phyloP scores from a whole-genome alignment of 495 filamentous ascomycete species.

The Podospora pseudoanserina region DNA sequence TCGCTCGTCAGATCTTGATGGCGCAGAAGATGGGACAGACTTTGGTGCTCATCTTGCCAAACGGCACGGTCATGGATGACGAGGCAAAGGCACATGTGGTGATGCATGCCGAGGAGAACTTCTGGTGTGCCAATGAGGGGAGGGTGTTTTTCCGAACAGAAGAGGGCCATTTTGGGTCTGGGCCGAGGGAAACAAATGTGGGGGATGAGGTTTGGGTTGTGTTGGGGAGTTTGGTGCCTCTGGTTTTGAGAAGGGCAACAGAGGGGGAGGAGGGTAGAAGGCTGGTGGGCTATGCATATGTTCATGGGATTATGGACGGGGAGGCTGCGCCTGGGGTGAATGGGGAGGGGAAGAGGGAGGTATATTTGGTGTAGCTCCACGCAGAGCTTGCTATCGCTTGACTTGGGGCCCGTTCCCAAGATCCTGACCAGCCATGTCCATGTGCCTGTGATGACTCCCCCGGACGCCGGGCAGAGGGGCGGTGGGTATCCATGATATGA shows the following conservation, averaged over 20 bases:
- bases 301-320: slow-evolving; percentile 8
- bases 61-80: neutral
- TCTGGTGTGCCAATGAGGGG: neutral
- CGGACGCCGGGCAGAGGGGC: neutral
- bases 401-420: too few species aligned
- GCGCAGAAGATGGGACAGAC: neutral
- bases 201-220: slow-evolving; percentile 5
- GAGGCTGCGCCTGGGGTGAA: slow-evolving; percentile 1
- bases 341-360: neutral
- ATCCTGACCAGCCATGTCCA: too few species aligned
- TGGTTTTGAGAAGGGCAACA: neutral
- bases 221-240: neutral
- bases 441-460: neutral
- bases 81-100: neutral
- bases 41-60: neutral
- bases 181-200: neutral
- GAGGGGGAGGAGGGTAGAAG: neutral
- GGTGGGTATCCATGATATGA: neutral
- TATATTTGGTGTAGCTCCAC: slow-evolving; percentile 1
- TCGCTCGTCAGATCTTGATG: neutral
- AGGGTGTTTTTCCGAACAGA: neutral
- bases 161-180: neutral
- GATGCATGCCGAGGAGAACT: neutral
- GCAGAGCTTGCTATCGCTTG: neutral
- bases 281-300: slow-evolving; percentile 7